phyloP scores from a whole-genome alignment of 106 monocot genomes.

The Platanthera guangdongensis region DNA sequence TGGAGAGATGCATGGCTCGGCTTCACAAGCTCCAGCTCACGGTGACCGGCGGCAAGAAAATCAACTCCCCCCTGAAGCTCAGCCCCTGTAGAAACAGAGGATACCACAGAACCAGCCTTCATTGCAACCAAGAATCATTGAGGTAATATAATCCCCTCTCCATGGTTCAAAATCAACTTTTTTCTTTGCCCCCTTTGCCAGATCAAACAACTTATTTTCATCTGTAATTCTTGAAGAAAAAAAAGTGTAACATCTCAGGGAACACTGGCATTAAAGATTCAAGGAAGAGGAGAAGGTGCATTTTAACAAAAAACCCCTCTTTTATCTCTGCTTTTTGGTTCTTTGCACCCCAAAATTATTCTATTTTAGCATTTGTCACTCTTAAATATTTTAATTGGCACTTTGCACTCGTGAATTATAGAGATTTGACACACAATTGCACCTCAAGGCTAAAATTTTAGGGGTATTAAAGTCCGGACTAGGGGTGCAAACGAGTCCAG shows the following conservation, averaged over 20 bases:
- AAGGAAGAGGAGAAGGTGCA: constrained; percentile 24
- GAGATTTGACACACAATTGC: too few relatives aligned
- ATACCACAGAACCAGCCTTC: constrained; percentile 69
- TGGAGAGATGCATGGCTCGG: constrained; percentile 82
- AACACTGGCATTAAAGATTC: constrained; percentile 58
- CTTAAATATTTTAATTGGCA: too few relatives aligned
- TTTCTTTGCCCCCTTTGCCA: neutral
- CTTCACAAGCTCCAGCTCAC: constrained; percentile 88
- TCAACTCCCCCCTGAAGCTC: constrained; percentile 54
- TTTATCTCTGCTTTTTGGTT: too few relatives aligned
- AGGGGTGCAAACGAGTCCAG: too few relatives aligned
- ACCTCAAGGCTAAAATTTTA: too few relatives aligned
- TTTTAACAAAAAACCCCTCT: neutral
- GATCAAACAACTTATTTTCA: neutral
- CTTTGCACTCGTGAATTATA: too few relatives aligned
- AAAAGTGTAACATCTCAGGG: constrained; percentile 31
- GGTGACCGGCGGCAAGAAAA: constrained; percentile 57
- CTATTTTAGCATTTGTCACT: too few relatives aligned
- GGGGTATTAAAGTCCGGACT: too few relatives aligned
- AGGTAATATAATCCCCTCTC: constrained; percentile 22
- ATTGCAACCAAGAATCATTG: constrained; percentile 77
- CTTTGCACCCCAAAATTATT: too few relatives aligned
- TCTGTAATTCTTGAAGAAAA: constrained; percentile 22
- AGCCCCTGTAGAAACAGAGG: constrained; percentile 79
- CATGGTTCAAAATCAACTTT: neutral